Conservation (phyloP, 192 early-diverging fungal genomes). For the Gonapodya prolifera region DNA sequence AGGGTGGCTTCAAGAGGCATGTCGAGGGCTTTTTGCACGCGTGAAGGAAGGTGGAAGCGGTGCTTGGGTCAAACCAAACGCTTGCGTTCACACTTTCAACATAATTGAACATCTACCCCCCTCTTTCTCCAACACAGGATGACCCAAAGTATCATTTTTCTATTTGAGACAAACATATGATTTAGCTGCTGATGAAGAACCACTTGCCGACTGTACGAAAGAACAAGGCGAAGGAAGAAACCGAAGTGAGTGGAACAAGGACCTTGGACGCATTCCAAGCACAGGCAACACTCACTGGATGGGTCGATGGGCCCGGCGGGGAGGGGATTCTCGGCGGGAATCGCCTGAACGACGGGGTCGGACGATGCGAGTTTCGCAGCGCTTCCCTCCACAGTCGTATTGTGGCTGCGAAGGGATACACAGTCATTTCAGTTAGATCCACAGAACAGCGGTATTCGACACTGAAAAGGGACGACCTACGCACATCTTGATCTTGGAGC, state of each 20-base stretch:
- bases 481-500: conserved; percentile 54
- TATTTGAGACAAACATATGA: conserved; percentile 9
- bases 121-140: background rate
- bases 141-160: background rate
- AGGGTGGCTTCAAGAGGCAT: conserved; percentile 89
- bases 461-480: conserved; percentile 8
- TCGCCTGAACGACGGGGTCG: conserved; percentile 37
- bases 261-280: conserved; percentile 9
- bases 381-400: conserved; percentile 54
- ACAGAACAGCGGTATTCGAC: too few relatives aligned
- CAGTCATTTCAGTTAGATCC: too few relatives aligned
- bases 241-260: too few relatives aligned
- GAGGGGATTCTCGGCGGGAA: conserved; percentile 38
- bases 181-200: conserved; percentile 81
- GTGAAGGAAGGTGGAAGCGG: too few relatives aligned
- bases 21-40: too few relatives aligned
- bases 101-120: background rate
- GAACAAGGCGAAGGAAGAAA: conserved; percentile 13
- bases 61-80: too few relatives aligned
- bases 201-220: conserved; percentile 74
- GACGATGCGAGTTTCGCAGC: conserved; percentile 53
- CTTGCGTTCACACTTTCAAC: too few relatives aligned
- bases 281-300: conserved; percentile 29
- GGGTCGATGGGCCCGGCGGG: conserved; percentile 61
- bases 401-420: conserved; percentile 36